Percentiles rank a stretch among this genome's conserved stretches.
These are phyloP conservation scores for Leishmania guyanensis DNA, from an alignment of 208 protist genomes.

Conservation along the genomic window DNA sequence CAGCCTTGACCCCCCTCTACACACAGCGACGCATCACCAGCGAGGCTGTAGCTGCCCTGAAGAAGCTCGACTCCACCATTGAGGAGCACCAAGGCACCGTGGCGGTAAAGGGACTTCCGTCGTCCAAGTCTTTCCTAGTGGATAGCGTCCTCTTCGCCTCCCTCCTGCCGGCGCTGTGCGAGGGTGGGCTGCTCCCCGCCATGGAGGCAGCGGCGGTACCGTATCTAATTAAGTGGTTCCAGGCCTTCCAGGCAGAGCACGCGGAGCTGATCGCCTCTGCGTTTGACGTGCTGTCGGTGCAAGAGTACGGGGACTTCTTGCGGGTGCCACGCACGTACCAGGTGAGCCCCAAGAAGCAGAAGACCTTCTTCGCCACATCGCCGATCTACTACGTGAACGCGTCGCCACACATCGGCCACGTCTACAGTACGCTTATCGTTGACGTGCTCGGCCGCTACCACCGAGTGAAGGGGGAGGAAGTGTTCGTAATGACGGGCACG, in stretches of 20 bases:
- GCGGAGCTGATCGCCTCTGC: constrained; percentile 64
- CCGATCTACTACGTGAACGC: constrained; percentile 95
- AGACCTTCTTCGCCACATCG: constrained; percentile 89
- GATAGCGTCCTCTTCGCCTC: constrained; percentile 72
- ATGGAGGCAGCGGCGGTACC: constrained; percentile 50
- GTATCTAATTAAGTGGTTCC: constrained; percentile 75
- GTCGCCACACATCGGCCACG: constrained; percentile 92
- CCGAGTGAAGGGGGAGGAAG: constrained; percentile 79
- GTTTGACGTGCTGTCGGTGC: constrained; percentile 70
- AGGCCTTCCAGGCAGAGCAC: constrained; percentile 49
- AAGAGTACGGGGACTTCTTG: constrained; percentile 84
- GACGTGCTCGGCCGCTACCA: constrained; percentile 92
- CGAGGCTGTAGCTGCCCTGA: constrained; percentile 49
- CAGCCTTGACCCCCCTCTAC: constrained; percentile 71
- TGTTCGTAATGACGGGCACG: constrained; percentile 96
- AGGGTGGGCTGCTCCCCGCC: constrained; percentile 66
- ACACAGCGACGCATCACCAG: constrained; percentile 60
- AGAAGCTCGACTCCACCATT: constrained; percentile 60
- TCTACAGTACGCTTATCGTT: constrained; percentile 89
- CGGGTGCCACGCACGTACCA: constrained; percentile 71
- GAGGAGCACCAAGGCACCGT: constrained; percentile 38
- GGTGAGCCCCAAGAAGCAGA: constrained; percentile 62
- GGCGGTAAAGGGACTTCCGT: constrained; percentile 15
- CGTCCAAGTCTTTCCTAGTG: constrained; percentile 62
- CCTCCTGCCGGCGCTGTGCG: constrained; percentile 82